Evolutionary conservation across 805 yeast species (phyloP).

Genomic region (Saturnispora galanensis): DNA sequence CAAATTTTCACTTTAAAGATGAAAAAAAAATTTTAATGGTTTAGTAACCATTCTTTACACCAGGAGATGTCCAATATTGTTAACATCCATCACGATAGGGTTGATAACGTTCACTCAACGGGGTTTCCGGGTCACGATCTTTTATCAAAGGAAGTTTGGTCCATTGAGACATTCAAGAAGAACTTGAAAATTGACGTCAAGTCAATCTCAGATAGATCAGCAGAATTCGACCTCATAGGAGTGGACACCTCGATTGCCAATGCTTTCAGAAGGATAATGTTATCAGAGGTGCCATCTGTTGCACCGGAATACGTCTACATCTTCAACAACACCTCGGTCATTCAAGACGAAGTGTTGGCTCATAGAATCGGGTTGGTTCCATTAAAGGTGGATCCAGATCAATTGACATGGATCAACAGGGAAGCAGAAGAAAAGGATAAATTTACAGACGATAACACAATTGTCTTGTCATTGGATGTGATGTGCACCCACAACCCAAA

Average conservation of each 20-base stretch:
- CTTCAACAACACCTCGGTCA: constrained; percentile 90
- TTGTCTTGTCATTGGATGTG: constrained; percentile 73
- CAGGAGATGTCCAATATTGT: constrained; percentile 47
- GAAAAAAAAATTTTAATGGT: background rate
- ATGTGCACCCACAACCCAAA: constrained; percentile 79
- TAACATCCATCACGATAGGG: constrained; percentile 83
- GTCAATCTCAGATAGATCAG: constrained; percentile 53
- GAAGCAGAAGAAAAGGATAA: constrained; percentile 54
- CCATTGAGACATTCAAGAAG: constrained; percentile 66
- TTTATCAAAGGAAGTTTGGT: constrained; percentile 64
- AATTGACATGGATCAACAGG: constrained; percentile 71
- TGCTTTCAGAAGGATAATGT: constrained; percentile 95
- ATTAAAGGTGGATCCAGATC: constrained; percentile 82
- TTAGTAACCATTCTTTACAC: background rate
- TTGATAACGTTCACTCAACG: constrained; percentile 77
- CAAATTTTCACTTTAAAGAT: background rate
- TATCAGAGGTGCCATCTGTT: constrained; percentile 91
- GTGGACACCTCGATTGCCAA: constrained; percentile 90
- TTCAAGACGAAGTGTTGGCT: constrained; percentile 94
- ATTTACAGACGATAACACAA: constrained; percentile 81
- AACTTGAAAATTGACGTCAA: constrained; percentile 58
- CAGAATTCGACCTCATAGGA: constrained; percentile 80
- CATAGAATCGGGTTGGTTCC: constrained; percentile 93
- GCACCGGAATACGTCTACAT: constrained; percentile 90
- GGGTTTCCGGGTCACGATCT: constrained; percentile 85